These are phyloP conservation scores for Colletotrichum costaricense DNA, from an alignment of 2,329 filamentous ascomycete genomes.

Conservation along the genomic window DNA sequence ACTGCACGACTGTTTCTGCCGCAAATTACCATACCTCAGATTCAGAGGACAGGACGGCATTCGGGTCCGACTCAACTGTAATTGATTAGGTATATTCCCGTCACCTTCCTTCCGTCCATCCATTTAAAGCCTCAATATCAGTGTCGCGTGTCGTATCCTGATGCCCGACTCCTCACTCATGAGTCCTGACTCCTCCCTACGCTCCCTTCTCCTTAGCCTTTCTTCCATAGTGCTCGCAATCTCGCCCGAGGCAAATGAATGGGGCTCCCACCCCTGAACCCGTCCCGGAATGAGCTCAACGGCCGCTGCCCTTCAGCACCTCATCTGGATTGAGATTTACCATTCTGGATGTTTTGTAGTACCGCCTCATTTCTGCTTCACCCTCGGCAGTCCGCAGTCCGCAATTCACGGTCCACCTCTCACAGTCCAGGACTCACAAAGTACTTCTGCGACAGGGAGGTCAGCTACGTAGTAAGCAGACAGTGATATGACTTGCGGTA, in stretches of 20 bases:
- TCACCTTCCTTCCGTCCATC: background rate
- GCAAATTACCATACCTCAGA: background rate
- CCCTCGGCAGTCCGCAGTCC: background rate
- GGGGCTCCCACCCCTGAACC: background rate
- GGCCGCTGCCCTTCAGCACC: background rate
- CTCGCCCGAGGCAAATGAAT: background rate
- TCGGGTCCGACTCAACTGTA: background rate
- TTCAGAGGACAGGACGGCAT: background rate
- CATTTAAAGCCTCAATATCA: background rate
- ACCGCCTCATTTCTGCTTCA: background rate
- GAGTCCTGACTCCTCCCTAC: too few species aligned
- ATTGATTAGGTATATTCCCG: background rate
- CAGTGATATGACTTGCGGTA: background rate
- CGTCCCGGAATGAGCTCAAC: background rate
- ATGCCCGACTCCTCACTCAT: too few species aligned
- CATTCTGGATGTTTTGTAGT: background rate
- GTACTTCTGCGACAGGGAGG: too few species aligned
- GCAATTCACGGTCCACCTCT: background rate
- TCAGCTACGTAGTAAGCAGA: background rate
- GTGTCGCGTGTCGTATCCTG: too few species aligned
- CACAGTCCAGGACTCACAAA: background rate
- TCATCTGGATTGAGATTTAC: background rate
- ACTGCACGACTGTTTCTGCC: too few species aligned
- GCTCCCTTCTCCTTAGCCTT: background rate
- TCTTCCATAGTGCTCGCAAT: background rate